These are phyloP conservation scores for Solidago caesia DNA, from an alignment of 129 eudicot species.

Conservation along the genomic window DNA sequence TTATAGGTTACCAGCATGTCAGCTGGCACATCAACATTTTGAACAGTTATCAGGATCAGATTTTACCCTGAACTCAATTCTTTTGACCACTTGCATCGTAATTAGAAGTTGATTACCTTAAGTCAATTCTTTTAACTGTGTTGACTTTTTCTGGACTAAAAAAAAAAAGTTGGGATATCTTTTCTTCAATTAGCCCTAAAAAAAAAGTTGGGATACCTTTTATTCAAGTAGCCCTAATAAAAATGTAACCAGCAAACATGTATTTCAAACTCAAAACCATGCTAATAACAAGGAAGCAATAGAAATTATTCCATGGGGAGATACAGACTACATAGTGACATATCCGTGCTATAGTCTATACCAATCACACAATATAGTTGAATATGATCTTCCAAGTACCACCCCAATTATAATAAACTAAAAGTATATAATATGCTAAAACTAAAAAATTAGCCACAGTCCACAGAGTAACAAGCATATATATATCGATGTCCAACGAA, in stretches of 20 bases:
- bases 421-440: background rate
- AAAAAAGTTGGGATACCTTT: background rate
- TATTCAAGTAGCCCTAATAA: background rate
- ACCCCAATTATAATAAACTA: background rate
- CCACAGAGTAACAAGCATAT: background rate
- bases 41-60: background rate
- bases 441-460: background rate
- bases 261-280: background rate
- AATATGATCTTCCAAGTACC: background rate
- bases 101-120: background rate
- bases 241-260: slow-evolving; percentile 8
- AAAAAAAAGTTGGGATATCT: background rate
- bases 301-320: background rate
- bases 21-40: background rate
- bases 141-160: background rate
- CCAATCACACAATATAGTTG: background rate
- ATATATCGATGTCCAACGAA: background rate
- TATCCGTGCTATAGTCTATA: too few relatives aligned
- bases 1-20: too few relatives aligned
- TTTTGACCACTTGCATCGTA: background rate
- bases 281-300: background rate
- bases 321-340: background rate
- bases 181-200: background rate
- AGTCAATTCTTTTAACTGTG: background rate
- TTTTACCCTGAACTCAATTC: background rate